Percentiles rank a stretch among this genome's conserved stretches.
phyloP scores from a whole-genome alignment of 441 rosid species.

The Cnidoscolus chayamansa region DNA sequence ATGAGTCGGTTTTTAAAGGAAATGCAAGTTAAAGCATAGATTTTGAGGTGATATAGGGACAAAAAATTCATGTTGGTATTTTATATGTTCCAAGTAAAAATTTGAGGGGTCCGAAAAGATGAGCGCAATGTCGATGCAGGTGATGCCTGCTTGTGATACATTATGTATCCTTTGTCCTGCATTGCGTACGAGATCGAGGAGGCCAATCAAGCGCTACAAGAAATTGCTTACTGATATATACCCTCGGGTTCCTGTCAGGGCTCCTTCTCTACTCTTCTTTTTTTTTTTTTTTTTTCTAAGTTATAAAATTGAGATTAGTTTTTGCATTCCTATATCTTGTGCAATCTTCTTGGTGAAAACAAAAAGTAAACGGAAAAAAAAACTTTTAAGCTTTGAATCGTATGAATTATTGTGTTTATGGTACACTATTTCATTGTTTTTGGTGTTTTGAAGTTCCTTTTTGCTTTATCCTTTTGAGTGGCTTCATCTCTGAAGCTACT shows the following conservation, averaged over 20 bases:
- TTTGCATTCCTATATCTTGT: neutral
- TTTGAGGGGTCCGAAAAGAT: constrained; percentile 16
- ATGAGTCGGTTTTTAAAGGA: too few species aligned
- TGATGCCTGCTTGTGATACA: constrained; percentile 56
- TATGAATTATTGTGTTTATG: neutral
- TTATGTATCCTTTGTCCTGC: constrained; percentile 64
- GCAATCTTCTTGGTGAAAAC: too few species aligned
- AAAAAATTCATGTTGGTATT: neutral
- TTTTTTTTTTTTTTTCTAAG: neutral
- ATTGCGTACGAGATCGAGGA: constrained; percentile 68
- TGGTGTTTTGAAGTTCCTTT: neutral
- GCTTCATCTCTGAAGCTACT: neutral
- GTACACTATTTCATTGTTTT: too few species aligned
- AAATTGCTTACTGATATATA: constrained; percentile 64
- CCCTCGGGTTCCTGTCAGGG: constrained; percentile 52
- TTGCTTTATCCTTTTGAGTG: neutral
- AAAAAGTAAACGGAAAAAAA: too few species aligned
- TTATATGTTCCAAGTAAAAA: neutral
- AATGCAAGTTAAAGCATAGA: neutral
- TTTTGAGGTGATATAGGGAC: neutral
- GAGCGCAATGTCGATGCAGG: constrained; percentile 48
- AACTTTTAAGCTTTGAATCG: neutral
- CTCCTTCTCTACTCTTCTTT: neutral
- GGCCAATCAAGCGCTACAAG: constrained; percentile 73
- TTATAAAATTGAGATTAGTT: neutral